These are phyloP conservation scores for Calonectria honghensis DNA, from an alignment of 2,329 filamentous ascomycete species.

Conservation along the genomic window DNA sequence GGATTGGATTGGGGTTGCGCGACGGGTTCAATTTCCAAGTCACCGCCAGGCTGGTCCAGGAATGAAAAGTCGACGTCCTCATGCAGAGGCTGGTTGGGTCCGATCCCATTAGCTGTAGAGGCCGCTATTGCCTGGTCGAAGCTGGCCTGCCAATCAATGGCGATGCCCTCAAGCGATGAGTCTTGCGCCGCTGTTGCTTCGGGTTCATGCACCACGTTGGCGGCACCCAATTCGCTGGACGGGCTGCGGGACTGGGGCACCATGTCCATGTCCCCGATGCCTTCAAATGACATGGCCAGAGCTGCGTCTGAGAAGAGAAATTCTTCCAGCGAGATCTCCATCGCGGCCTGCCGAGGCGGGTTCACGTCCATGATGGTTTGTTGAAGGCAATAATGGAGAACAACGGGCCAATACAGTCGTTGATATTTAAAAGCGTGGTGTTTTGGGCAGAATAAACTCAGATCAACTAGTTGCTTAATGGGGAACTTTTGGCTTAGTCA, in stretches of 20 bases:
- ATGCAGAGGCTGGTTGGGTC: slow-evolving; percentile 25
- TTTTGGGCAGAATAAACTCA: slow-evolving; percentile 15
- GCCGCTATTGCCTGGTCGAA: slow-evolving; percentile 46
- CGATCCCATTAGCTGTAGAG: background rate
- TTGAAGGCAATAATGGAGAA: background rate
- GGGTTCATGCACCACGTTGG: slow-evolving; percentile 5
- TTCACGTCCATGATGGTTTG: slow-evolving; percentile 16
- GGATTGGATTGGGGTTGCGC: slow-evolving; percentile 22
- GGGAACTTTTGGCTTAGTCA: slow-evolving; percentile 35
- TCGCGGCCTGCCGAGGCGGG: slow-evolving; percentile 4
- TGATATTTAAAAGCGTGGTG: slow-evolving; percentile 12
- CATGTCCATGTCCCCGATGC: slow-evolving; percentile 36
- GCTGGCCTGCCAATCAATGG: slow-evolving; percentile 49
- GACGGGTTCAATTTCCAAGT: slow-evolving; percentile 39
- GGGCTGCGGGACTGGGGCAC: slow-evolving; percentile 43
- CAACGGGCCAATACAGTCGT: slow-evolving; percentile 18
- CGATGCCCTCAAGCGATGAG: background rate
- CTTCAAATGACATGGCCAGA: slow-evolving; percentile 46
- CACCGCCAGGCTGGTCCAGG: slow-evolving; percentile 42
- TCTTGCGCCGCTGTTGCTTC: background rate
- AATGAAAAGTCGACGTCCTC: slow-evolving; percentile 47
- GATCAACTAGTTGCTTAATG: slow-evolving; percentile 14
- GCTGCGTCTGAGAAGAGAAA: slow-evolving; percentile 48
- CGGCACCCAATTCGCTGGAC: slow-evolving; percentile 36
- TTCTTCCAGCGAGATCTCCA: slow-evolving; percentile 53